A percentile compares a stretch with the other conserved stretches of the same genome.
Conservation (phyloP, 805 yeast genomes). For the Yarrowia sp. region DNA sequence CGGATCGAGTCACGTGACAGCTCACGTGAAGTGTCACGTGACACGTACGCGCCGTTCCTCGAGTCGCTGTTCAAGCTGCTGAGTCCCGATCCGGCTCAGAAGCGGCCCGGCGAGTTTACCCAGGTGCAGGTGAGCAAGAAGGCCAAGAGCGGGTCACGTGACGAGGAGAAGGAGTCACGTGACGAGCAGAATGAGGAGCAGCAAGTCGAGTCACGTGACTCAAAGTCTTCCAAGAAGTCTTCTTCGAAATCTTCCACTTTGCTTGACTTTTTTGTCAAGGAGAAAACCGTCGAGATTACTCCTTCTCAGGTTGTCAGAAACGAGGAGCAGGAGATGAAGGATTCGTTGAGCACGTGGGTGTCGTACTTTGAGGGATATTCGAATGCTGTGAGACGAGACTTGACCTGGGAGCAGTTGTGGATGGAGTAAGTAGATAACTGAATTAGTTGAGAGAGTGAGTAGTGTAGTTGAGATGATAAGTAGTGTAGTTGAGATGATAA, state of each 20-base stretch:
- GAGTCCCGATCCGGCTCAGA: constrained; percentile 5
- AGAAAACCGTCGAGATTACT: background rate
- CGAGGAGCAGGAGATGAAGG: background rate
- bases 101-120: constrained; percentile 28
- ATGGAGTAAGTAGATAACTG: too few relatives aligned
- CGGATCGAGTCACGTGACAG: background rate
- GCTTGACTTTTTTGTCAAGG: constrained; percentile 20
- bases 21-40: constrained; percentile 2
- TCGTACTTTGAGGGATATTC: constrained; percentile 91
- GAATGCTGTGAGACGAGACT: constrained; percentile 84
- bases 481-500: too few relatives aligned
- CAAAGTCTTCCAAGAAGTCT: background rate
- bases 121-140: background rate
- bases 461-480: too few relatives aligned
- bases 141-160: constrained; percentile 2
- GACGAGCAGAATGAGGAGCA: background rate
- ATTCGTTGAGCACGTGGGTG: constrained; percentile 65
- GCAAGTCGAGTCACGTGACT: background rate
- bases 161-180: background rate
- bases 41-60: background rate
- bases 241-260: background rate
- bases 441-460: too few relatives aligned
- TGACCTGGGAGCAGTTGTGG: constrained; percentile 72
- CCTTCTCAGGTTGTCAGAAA: background rate
- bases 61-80: constrained; percentile 2